Evolutionary conservation across 1,284 basidiomycete genomes (phyloP), one percentile per base, ranked within the genome.

Genomic region (Trichosporon sp.): DNA sequence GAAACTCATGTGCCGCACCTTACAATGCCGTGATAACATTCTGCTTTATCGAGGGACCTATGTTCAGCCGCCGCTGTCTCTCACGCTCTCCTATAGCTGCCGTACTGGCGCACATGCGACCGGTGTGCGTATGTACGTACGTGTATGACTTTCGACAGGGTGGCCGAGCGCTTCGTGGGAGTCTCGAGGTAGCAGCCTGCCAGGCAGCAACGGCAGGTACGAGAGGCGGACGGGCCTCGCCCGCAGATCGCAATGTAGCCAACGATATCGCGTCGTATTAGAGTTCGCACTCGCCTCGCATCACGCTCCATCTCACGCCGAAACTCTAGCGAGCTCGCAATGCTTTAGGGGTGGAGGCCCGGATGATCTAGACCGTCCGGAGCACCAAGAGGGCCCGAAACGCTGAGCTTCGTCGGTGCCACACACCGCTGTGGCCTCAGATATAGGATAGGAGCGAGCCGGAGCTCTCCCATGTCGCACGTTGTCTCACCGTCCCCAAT

Each of bases 11-110:
- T 60, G 56, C 56, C 56, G 56, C 56, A 23, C 15, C n/a, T 29
- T 18, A 5, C 56, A 60, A 31, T 60, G 27, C 56, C 56, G 56
- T 60, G 56, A 60, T 60, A 60, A 60, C 56, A 29, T 60, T n/a
- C 27, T n/a, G 56, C 56, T n/a, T 29, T 31, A 15, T 32, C 27
- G 27, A 13, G 31, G 56, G 47, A 3, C 21, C 6, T 51, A 7
- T 25, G 18, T 51, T 51, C 47, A 25, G 9, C 47, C 21, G 34
- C 34, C 34, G 21, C 21, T 21, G 21, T 3, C 7, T 60, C 18
- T 18, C 56, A 15, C 56, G 12, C 15, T n/a, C n/a, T n/a, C n/a
- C n/a, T 32, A 9, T 29, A 13, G 15, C 29, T n/a, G 7, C 15
- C 15, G 18, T 12, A 13, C 29, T 29, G 21, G 29, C n/a, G n/a